These are phyloP conservation scores for Millerago galiae DNA, from an alignment of 805 yeast species.

Conservation along the genomic window DNA sequence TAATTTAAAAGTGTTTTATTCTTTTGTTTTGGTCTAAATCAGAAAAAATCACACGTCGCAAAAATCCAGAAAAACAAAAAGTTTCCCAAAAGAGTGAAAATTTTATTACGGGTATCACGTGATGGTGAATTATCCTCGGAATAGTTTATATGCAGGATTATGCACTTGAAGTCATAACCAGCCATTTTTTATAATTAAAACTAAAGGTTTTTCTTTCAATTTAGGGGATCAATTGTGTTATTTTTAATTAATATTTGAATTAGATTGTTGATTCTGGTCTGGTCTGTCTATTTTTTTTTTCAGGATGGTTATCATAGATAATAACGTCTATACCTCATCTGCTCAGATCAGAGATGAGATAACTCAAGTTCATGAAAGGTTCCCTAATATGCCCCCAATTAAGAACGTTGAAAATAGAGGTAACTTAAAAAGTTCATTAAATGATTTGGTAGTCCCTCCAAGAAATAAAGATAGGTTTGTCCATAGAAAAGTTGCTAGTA, in stretches of 20 bases:
- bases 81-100: neutral
- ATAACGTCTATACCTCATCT: constrained; percentile 1
- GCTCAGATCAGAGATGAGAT: neutral
- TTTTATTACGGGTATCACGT: neutral
- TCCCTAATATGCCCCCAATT: constrained; percentile 7
- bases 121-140: neutral
- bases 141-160: neutral
- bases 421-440: neutral
- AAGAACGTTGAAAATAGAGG: constrained; percentile 10
- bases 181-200: neutral
- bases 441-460: neutral
- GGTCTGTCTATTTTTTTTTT: no score
- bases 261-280: no score
- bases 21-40: neutral
- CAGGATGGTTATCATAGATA: constrained; percentile 1
- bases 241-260: no score
- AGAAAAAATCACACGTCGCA: constrained; percentile 5
- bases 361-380: constrained; percentile 1
- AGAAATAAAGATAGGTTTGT: neutral
- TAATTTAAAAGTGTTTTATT: neutral
- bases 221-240: no score
- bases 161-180: constrained; percentile 4
- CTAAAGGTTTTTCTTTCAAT: no score
- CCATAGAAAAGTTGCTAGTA: constrained; percentile 1
- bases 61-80: constrained; percentile 1